Base-by-base conservation (phyloP, 164 flowering plant species). In the Annona cherimola region DNA sequence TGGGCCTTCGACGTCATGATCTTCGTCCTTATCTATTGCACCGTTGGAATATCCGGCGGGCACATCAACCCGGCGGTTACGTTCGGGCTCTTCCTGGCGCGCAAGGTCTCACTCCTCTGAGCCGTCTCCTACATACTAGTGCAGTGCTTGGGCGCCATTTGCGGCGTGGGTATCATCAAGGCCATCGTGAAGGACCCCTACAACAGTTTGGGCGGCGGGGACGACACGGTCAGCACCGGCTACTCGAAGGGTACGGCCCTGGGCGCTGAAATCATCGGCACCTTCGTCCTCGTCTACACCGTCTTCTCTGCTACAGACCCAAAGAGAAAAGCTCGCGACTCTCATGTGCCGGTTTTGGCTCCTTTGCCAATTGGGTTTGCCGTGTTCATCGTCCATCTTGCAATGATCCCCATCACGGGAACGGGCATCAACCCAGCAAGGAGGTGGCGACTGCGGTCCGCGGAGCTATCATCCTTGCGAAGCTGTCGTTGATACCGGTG, bases 21-120 rank as follows among this genome's bases (percentile, higher is more conserved):
- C 63, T 82, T 82, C 70, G 68, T 82, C 61, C 85, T 82, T 39
- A 83, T 82, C 46, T 82, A 82, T 80, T 82, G 85, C 76, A 82
- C 83, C 7, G 83, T 83, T 44, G 85, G 85, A 39, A 82, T 82
- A 67, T 82, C 85, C n/a, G 76, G 82, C n/a, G 86, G 86, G 9
- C 86, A 83, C 64, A 81, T 83, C 20, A 83, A 83, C 76, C 86
- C 86, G 40, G 86, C 86, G 0, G 86, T 83, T 74, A 83, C 85
- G 9, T 84, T 82, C 62, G 86, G 86, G 1, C 75, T 84, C 71
- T 78, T 84, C 75, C 67, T 84, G 67, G 86, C 83, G 7, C 50
- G 86, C 9, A 84, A 82, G 76, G 86, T 82, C 1, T 84, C 86
- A 1, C 16, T 82, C 76, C 40, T 75, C 18, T 26, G 86, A 11